These are phyloP conservation scores for Centaurea solstitialis DNA, from an alignment of 129 eudicot species.

Conservation along the genomic window DNA sequence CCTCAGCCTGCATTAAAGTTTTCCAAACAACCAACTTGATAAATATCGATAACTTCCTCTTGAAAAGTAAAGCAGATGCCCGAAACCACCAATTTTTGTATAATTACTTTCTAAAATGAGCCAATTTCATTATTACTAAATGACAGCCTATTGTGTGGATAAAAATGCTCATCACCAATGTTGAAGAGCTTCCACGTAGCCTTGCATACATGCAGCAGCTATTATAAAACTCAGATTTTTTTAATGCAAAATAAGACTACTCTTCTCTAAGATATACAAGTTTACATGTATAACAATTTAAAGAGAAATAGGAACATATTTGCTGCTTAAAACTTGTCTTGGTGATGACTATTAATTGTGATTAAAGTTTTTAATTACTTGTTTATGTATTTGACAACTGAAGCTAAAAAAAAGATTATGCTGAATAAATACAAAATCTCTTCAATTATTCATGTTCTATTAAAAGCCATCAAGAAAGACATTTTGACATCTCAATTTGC, in stretches of 20 bases:
- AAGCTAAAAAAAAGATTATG: not conserved
- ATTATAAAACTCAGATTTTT: too few relatives aligned
- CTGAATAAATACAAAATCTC: not conserved
- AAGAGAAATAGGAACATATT: not conserved
- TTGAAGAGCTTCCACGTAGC: not conserved
- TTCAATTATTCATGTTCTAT: not conserved
- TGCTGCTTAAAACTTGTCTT: not conserved
- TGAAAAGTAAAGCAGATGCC: not conserved
- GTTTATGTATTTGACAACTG: not conserved
- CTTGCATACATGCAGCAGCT: not conserved
- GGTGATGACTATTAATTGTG: not conserved
- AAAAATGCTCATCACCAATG: not conserved
- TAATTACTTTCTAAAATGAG: not conserved
- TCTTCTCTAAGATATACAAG: not conserved
- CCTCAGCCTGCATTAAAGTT: conserved; percentile 62
- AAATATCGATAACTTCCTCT: not conserved
- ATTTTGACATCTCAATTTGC: not conserved
- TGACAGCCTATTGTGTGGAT: not conserved
- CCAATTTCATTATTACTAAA: not conserved
- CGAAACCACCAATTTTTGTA: not conserved
- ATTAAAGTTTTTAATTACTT: not conserved
- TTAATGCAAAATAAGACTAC: not conserved
- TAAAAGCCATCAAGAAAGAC: not conserved
- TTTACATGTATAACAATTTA: not conserved
- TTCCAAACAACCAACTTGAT: not conserved